These are phyloP conservation scores for Ensete ventricosum DNA, from an alignment of 176 grass and related monocot genomes.

Conservation along the genomic window DNA sequence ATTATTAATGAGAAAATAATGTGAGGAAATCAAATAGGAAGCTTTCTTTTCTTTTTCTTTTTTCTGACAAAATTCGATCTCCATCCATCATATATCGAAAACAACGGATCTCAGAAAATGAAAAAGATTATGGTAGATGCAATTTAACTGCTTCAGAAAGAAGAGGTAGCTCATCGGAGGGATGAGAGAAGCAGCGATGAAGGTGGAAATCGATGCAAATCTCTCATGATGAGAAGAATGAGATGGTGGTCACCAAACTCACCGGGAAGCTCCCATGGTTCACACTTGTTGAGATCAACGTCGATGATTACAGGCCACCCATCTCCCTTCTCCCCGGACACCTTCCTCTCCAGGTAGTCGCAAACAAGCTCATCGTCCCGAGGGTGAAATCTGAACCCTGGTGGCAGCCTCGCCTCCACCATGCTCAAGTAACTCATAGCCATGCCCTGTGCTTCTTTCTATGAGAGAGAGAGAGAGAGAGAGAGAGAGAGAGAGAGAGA, in stretches of 20 bases:
- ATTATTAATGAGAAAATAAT: background rate
- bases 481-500: background rate
- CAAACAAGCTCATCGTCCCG: conserved; percentile 73
- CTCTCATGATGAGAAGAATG: background rate
- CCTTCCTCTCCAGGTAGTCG: conserved; percentile 72
- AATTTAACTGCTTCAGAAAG: too few relatives aligned
- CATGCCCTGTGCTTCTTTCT: too few relatives aligned
- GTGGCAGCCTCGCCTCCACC: conserved; percentile 63
- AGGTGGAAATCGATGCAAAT: conserved; percentile 3
- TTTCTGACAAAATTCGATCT: too few relatives aligned
- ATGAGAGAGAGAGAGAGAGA: background rate
- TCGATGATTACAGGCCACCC: conserved; percentile 49
- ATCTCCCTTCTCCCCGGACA: conserved; percentile 9
- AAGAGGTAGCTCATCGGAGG: too few relatives aligned
- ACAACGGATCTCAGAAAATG: too few relatives aligned
- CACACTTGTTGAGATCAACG: conserved; percentile 95
- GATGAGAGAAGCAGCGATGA: background rate
- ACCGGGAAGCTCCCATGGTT: conserved; percentile 93
- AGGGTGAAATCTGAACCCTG: conserved; percentile 87
- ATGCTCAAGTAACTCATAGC: conserved; percentile 73
- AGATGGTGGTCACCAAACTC: background rate
- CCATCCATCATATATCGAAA: too few relatives aligned
- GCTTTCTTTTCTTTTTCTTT: background rate
- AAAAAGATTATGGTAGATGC: too few relatives aligned
- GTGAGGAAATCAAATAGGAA: background rate